phyloP scores from a whole-genome alignment of 202 grass and related monocot genomes.

The Bolboschoenoplectus hybrid region DNA sequence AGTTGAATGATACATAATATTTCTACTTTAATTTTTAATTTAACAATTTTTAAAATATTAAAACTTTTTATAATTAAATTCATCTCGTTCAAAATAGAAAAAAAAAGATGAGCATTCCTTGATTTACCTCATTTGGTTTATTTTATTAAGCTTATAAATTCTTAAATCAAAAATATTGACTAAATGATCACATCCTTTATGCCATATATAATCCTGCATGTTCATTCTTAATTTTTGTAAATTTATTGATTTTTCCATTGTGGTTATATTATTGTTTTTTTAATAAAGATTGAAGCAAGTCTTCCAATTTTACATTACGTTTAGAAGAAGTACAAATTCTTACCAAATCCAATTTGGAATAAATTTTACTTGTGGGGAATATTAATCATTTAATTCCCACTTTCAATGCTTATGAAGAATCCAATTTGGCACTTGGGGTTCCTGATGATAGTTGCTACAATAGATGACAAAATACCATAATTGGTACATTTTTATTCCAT shows the following conservation, averaged over 20 bases:
- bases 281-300: too few relatives aligned
- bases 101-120: not conserved
- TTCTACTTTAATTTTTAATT: too few relatives aligned
- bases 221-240: not conserved
- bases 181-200: not conserved
- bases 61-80: not conserved
- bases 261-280: too few relatives aligned
- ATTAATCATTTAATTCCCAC: not conserved
- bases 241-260: not conserved
- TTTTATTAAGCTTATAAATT: not conserved
- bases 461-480: slow-evolving; percentile 20
- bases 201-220: not conserved
- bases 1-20: not conserved
- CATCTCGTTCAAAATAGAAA: not conserved
- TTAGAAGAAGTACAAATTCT: not conserved
- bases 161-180: not conserved
- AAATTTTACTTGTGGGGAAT: not conserved
- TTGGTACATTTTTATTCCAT: not conserved
- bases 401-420: not conserved
- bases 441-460: slow-evolving; percentile 8
- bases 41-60: too few relatives aligned
- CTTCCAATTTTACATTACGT: not conserved
- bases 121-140: not conserved
- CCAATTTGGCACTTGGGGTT: not conserved
- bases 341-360: not conserved